phyloP scores from a whole-genome alignment of 75 land plant genomes.

The Selaginella moellendorffii region DNA sequence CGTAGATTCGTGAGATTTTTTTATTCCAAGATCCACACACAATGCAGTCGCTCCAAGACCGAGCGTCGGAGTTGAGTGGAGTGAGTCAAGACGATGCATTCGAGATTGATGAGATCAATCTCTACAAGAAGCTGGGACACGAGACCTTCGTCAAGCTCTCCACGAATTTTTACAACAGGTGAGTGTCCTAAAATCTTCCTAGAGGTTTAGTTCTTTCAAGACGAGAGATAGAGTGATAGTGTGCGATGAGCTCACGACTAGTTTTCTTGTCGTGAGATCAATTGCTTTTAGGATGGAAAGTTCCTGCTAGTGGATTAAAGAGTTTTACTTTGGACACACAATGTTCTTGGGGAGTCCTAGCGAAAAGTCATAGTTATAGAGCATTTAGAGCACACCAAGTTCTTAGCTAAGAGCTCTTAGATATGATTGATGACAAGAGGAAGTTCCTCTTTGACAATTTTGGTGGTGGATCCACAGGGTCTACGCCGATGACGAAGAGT shows the following conservation, averaged over 20 bases:
- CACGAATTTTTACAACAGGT: slow-evolving; percentile 85
- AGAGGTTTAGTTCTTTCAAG: too few relatives aligned
- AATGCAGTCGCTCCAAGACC: slow-evolving; percentile 74
- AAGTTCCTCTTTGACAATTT: slow-evolving; percentile 3
- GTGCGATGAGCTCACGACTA: neutral
- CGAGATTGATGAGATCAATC: slow-evolving; percentile 61
- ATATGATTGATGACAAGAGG: too few relatives aligned
- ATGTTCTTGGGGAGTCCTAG: neutral
- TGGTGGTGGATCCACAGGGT: slow-evolving; percentile 51
- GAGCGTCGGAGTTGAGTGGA: slow-evolving; percentile 74
- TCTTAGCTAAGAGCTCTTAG: too few relatives aligned
- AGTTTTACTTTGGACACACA: neutral
- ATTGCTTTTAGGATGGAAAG: neutral
- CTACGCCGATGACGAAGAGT: slow-evolving; percentile 74
- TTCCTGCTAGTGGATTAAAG: neutral
- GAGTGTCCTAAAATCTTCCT: too few relatives aligned
- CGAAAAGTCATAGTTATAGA: too few relatives aligned
- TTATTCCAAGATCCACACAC: too few relatives aligned
- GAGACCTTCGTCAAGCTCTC: slow-evolving; percentile 70
- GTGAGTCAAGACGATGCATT: slow-evolving; percentile 52
- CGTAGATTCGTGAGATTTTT: too few relatives aligned
- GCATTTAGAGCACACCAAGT: too few relatives aligned
- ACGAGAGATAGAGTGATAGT: neutral
- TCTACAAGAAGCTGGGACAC: slow-evolving; percentile 51
- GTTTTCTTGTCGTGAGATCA: slow-evolving; percentile 3